Evolutionary conservation across 208 protist genomes (phyloP).

Genomic region (Angomonas desouzai): DNA sequence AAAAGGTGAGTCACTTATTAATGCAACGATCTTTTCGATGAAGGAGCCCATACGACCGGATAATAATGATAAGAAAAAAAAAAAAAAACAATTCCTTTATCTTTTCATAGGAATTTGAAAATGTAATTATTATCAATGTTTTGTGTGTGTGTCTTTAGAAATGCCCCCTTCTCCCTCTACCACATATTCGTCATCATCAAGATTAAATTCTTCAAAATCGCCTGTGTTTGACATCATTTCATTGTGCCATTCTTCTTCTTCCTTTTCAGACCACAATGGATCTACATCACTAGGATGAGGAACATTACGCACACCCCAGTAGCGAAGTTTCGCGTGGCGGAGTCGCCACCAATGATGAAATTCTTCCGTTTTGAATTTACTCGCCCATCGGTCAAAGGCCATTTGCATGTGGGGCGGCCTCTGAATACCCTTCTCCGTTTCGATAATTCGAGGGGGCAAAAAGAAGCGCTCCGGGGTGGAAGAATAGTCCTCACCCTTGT

Average conservation of each 20-base stretch:
- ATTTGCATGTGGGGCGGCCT: constrained; percentile 90
- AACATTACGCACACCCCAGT: constrained; percentile 90
- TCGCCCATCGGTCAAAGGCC: constrained; percentile 90
- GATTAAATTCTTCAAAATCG: constrained; percentile 84
- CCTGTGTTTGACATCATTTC: constrained; percentile 85
- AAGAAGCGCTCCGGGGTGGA: constrained; percentile 85
- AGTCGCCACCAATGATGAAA: constrained; percentile 91
- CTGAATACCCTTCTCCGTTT: constrained; percentile 87
- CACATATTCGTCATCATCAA: constrained; percentile 68
- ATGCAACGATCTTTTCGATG: too few species aligned
- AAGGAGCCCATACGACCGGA: too few species aligned
- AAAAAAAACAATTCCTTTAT: background rate
- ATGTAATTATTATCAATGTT: background rate
- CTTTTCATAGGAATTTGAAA: too few species aligned
- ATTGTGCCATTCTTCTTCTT: constrained; percentile 91
- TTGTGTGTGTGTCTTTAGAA: background rate
- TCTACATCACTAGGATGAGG: constrained; percentile 88
- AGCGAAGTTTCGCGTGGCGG: constrained; percentile 87
- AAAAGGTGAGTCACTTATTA: too few species aligned
- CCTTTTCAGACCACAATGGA: constrained; percentile 88
- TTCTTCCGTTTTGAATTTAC: constrained; percentile 90
- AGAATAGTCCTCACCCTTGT: constrained; percentile 89
- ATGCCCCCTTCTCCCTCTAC: constrained; percentile 57
- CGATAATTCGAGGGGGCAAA: constrained; percentile 79
- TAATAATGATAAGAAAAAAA: too few species aligned